phyloP scores from a whole-genome alignment of 1,139 yeast species.

The Geotrichum klebahnii region DNA sequence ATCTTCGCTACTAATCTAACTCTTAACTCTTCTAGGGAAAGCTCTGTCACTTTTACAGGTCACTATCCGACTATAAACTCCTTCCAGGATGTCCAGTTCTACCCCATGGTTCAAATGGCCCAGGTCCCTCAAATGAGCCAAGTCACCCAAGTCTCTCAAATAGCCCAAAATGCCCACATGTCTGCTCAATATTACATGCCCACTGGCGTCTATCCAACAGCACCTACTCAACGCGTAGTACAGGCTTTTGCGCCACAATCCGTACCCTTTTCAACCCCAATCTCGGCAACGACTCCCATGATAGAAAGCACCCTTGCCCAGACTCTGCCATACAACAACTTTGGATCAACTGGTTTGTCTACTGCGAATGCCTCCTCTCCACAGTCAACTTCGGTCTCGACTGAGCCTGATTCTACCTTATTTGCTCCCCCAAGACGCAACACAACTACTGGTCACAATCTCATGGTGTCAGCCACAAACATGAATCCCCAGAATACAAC shows the following conservation, averaged over 20 bases:
- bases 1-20: not conserved
- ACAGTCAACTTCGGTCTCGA: not conserved
- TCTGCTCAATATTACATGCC: not conserved
- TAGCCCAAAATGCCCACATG: not conserved
- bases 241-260: not conserved
- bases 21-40: not conserved
- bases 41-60: not conserved
- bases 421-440: constrained; percentile 6
- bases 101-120: not conserved
- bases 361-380: not conserved
- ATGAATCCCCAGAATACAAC: not conserved
- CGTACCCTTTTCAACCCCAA: not conserved
- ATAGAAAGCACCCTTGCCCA: not conserved
- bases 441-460: constrained; percentile 6
- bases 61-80: constrained; percentile 1
- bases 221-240: not conserved
- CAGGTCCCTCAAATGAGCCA: not conserved
- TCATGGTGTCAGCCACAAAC: not conserved
- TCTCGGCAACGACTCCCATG: not conserved
- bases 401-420: not conserved
- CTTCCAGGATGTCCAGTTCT: not conserved
- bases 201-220: not conserved
- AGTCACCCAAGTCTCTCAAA: not conserved
- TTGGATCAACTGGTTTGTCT: not conserved
- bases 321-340: not conserved